These are phyloP conservation scores for Epichloe elymi DNA, from an alignment of 2,329 filamentous ascomycete species.

Conservation along the genomic window DNA sequence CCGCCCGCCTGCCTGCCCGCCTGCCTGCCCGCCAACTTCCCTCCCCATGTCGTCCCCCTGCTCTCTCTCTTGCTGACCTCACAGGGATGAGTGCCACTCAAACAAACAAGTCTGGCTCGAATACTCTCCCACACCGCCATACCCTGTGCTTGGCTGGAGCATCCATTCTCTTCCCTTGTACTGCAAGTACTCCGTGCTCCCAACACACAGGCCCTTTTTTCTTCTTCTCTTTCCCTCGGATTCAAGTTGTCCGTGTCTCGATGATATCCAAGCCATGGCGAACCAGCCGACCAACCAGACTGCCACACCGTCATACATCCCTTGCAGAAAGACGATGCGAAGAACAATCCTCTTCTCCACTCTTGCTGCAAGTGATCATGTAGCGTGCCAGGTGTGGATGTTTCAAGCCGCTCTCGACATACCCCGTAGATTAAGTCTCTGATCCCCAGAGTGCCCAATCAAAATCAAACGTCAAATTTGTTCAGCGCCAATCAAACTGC, in stretches of 20 bases:
- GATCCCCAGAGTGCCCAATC: not conserved
- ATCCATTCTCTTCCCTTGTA: not conserved
- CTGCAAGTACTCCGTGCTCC: not conserved
- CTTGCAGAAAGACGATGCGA: slow-evolving; percentile 1
- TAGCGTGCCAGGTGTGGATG: not conserved
- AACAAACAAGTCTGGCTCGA: not conserved
- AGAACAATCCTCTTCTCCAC: slow-evolving; percentile 2
- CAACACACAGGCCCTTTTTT: not conserved
- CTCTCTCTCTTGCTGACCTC: not conserved
- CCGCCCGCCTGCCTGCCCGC: not conserved
- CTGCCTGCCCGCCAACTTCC: not conserved
- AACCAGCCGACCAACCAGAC: not conserved
- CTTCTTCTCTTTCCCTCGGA: not conserved
- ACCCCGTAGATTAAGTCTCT: not conserved
- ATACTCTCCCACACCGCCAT: not conserved
- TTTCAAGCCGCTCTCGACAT: not conserved
- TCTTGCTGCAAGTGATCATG: slow-evolving; percentile 3
- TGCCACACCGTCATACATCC: not conserved
- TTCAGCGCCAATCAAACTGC: not conserved
- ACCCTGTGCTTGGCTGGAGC: not conserved
- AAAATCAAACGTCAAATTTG: not conserved
- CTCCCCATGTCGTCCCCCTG: not conserved
- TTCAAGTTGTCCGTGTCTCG: not conserved
- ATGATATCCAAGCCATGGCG: not conserved
- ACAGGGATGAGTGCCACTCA: not conserved